Conservation (phyloP, 805 yeast genomes). For the Metschnikowia dekortorum region DNA sequence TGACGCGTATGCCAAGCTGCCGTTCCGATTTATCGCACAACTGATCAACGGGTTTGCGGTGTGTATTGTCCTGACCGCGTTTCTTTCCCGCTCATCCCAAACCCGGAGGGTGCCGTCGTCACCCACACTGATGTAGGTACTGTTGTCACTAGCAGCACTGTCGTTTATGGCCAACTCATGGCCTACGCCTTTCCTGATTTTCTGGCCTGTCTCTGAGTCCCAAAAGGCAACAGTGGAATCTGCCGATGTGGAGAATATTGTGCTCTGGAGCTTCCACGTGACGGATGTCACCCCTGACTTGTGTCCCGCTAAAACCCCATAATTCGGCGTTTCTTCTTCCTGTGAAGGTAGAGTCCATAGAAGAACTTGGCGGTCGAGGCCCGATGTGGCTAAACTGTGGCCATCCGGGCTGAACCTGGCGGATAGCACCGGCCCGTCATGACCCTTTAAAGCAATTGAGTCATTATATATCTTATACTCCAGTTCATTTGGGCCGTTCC, state of each 20-base stretch:
- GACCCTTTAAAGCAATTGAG: conserved; percentile 45
- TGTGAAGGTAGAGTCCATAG: conserved; percentile 42
- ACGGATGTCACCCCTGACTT: conserved; percentile 62
- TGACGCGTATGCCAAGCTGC: conserved; percentile 45
- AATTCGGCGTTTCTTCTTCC: conserved; percentile 29
- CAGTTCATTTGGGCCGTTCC: background rate
- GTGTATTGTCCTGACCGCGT: conserved; percentile 32
- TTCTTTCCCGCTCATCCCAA: conserved; percentile 66
- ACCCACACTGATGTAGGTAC: conserved; percentile 46
- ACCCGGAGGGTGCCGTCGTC: conserved; percentile 59
- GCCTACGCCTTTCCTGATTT: conserved; percentile 50
- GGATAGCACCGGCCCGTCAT: conserved; percentile 49
- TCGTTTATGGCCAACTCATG: conserved; percentile 56
- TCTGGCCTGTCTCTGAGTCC: conserved; percentile 55
- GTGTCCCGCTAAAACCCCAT: conserved; percentile 50
- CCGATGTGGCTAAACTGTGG: conserved; percentile 54
- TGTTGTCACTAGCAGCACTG: conserved; percentile 32
- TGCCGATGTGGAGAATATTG: conserved; percentile 51
- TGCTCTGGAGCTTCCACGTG: conserved; percentile 44
- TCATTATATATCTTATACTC: conserved; percentile 19
- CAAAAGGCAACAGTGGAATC: conserved; percentile 59
- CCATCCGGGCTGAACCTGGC: conserved; percentile 53
- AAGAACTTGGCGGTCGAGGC: conserved; percentile 49
- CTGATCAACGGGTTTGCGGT: conserved; percentile 60
- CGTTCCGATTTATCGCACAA: conserved; percentile 31